Evolutionary conservation across 2,329 filamentous ascomycete genomes (phyloP).

Genomic region (Neoscytalidium dimidiatum): DNA sequence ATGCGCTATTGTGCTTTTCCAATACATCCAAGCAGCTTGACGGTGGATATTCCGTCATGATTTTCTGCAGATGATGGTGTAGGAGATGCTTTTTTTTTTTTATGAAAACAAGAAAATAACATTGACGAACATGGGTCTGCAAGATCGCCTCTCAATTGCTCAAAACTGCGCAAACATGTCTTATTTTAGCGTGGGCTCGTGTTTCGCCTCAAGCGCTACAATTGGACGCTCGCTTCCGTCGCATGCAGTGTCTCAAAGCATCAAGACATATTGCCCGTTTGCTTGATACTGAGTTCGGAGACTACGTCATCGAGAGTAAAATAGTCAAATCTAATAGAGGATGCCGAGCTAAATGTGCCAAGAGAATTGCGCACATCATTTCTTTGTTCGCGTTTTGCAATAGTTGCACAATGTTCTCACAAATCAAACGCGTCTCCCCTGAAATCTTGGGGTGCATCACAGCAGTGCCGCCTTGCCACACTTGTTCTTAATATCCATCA

Average conservation of each 20-base stretch:
- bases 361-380: neutral
- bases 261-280: too few relatives aligned
- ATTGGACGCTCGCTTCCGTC: neutral
- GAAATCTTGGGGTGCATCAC: neutral
- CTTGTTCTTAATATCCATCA: neutral
- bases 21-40: too few relatives aligned
- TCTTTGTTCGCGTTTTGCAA: neutral
- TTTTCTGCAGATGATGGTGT: too few relatives aligned
- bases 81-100: too few relatives aligned
- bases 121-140: too few relatives aligned
- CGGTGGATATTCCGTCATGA: too few relatives aligned
- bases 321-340: neutral
- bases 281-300: too few relatives aligned
- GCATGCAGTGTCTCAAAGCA: neutral
- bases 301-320: neutral
- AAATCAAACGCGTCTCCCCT: slow-evolving; percentile 2
- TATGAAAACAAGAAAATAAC: too few relatives aligned
- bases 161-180: neutral
- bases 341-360: neutral
- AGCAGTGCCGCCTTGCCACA: neutral
- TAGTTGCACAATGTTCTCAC: neutral
- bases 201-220: neutral
- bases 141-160: neutral
- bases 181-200: neutral
- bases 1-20: too few relatives aligned